Evolutionary conservation across 2,329 filamentous ascomycete genomes (phyloP), one percentile per base, ranked within the genome.

Genomic region (Calonectria naviculata): DNA sequence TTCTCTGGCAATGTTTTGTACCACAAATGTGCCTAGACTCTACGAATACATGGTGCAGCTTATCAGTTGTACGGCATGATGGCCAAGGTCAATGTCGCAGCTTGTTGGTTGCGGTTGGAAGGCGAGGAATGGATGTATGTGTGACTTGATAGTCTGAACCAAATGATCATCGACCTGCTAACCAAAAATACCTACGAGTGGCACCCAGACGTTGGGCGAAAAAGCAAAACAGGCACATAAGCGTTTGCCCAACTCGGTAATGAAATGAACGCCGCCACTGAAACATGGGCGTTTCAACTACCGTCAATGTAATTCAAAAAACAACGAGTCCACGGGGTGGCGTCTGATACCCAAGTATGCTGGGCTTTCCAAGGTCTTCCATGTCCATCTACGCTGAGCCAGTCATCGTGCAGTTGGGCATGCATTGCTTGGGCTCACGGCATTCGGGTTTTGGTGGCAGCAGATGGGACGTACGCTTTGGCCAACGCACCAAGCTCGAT

Each of bases 141-240:
- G 24, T 3, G 21, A n/a, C 42, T 24, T 46, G n/a, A 31, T 17
- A 15, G 34, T 58, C 21, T 21, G 31, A 17, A 56, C 26, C 52
- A 56, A 38, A 17, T 2, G 36, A 38, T 38, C 52, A 58, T 28
- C 52, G 21, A 38, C 15, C 29, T 38, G 26, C 34, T 58, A 38
- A 19, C 15, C 34, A 26, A 58, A 58, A 58, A 26, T 36, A 36
- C 34, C 3, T 19, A 12, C 17, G 13, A 15, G 52, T 38, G 52
- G 34, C 21, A 13, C 24, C 19, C 52, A 36, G 52, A 36, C 52
- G 52, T 58, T 58, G 52, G 21, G 34, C 8, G 19, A 58, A 58
- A 58, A 58, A 58, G 52, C 52, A 58, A 58, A 58, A 58, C 52
- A 58, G 52, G 34, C 31, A 58, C 21, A 46, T 46, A 46, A 46